Conservation (phyloP, 768 basidiomycete species). For the Mrakia gelida region DNA sequence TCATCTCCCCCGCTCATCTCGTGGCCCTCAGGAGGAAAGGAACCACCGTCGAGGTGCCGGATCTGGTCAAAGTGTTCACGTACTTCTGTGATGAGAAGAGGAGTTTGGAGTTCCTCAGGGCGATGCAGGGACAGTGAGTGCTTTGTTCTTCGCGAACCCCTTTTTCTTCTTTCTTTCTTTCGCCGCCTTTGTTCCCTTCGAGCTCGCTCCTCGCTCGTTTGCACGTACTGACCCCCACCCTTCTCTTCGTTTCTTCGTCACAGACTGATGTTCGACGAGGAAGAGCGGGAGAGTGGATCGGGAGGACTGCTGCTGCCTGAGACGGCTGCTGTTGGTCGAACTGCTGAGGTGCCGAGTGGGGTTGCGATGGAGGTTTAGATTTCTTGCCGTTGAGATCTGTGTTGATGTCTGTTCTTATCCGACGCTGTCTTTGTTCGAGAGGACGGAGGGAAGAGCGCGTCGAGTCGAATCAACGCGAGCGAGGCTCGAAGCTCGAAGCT, state of each 20-base stretch:
- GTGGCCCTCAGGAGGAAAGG: slow-evolving; percentile 74
- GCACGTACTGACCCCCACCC: not conserved
- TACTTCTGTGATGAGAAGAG: slow-evolving; percentile 93
- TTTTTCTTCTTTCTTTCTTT: not conserved
- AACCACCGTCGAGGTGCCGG: slow-evolving; percentile 75
- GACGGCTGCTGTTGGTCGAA: not conserved
- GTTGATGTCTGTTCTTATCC: not conserved
- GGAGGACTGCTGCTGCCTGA: slow-evolving; percentile 10
- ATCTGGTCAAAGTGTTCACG: slow-evolving; percentile 73
- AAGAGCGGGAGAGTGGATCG: slow-evolving; percentile 27
- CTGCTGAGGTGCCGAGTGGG: not conserved
- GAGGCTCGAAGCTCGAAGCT: no score
- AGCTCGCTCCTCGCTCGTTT: no score
- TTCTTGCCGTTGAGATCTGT: not conserved
- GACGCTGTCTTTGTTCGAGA: not conserved
- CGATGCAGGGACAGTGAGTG: slow-evolving; percentile 45
- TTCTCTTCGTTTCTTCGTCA: not conserved
- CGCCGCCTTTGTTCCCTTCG: not conserved
- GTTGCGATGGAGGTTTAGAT: slow-evolving; percentile 10
- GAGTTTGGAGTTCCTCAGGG: slow-evolving; percentile 85
- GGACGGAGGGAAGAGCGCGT: no score
- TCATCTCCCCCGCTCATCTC: slow-evolving; percentile 88
- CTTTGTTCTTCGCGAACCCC: not conserved
- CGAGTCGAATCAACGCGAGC: no score
- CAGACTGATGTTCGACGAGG: slow-evolving; percentile 46